Base-by-base conservation (phyloP, 345 rosid species). In the Citrus glauca region DNA sequence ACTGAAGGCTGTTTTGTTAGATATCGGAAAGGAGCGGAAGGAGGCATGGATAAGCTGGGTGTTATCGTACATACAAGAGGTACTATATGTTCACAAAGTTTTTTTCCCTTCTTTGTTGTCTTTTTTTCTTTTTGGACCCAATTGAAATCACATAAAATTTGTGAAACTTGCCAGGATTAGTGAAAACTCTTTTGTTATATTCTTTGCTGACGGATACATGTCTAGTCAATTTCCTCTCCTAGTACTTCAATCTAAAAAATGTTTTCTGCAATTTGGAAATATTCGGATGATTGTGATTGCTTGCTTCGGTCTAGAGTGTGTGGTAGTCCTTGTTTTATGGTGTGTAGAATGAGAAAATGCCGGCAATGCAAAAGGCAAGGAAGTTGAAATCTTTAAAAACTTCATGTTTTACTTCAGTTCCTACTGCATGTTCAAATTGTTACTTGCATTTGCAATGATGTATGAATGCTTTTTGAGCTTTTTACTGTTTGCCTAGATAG, bases 41-140 rank as follows among this genome's bases (percentile, higher is more conserved):
- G 99, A 89, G 86, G 93, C 97, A 28, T 96, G 99, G 99, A 88
- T 80, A 79, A 84, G 82, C 82, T 96, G 98, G 99, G 92, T 94
- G 80, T 87, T 84, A 83, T 78, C 88, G 78, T 96, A 96, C 80
- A 86, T 90, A 74, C 91, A 92, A 10, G 99, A 96, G 98, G 98
- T 96, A 92, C 24, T 33, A 14, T 48, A 33, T 48, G 45, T 8
- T 45, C 50, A 45, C 17, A 45, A 11, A 42, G 50, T 11, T 2
- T 45, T 45, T 61, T 13, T 33, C 53, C 69, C 65, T 77, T 32
- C 27, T 55, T 53, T n/a, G 1, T 32, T 19, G 59, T 24, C 11
- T 5, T 57, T 5, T 59, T 17, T 65, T 59, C 22, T 59, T 42
- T 61, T 27, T 7, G 40, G 22, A 74, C 65, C 65, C 37, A n/a